Evolutionary conservation across 2,329 filamentous ascomycete genomes (phyloP).

Genomic region (Plectosphaerella sp.): DNA sequence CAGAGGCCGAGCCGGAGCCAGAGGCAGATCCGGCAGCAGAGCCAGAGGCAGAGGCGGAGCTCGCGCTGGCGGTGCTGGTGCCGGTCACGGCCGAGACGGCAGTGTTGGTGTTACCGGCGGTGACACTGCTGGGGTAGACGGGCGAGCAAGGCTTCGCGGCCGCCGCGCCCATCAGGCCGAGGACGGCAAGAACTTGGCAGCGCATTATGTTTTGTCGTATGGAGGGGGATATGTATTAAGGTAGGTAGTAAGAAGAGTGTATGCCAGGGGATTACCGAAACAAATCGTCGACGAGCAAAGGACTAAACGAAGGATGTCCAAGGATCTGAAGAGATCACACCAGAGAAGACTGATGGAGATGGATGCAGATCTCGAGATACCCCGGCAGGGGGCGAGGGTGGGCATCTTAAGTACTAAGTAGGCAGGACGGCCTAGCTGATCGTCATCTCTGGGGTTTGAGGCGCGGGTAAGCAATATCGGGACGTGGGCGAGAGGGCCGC

Average conservation of each 20-base stretch:
- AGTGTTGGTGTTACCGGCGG: too few species aligned
- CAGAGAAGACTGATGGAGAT: background rate
- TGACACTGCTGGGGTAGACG: too few species aligned
- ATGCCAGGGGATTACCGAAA: too few species aligned
- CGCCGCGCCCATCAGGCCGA: background rate
- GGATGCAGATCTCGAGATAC: background rate
- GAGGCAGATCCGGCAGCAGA: background rate
- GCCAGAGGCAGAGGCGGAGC: background rate
- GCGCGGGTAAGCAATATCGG: too few species aligned
- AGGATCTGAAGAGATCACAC: background rate
- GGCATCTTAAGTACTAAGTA: too few species aligned
- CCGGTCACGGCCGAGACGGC: too few species aligned
- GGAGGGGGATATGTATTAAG: background rate
- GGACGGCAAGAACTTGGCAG: conserved; percentile 1
- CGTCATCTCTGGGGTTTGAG: too few species aligned
- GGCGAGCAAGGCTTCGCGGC: background rate
- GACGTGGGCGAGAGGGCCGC: too few species aligned
- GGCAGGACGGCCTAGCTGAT: too few species aligned
- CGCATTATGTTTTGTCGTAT: background rate
- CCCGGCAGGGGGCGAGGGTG: background rate
- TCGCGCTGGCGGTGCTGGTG: background rate
- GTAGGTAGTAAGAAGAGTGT: background rate
- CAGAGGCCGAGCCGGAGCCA: background rate
- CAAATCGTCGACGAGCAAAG: too few species aligned
- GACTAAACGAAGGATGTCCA: background rate